Evolutionary conservation across 1,284 basidiomycete genomes (phyloP).

Genomic region (Hypsizygus ulmarius): DNA sequence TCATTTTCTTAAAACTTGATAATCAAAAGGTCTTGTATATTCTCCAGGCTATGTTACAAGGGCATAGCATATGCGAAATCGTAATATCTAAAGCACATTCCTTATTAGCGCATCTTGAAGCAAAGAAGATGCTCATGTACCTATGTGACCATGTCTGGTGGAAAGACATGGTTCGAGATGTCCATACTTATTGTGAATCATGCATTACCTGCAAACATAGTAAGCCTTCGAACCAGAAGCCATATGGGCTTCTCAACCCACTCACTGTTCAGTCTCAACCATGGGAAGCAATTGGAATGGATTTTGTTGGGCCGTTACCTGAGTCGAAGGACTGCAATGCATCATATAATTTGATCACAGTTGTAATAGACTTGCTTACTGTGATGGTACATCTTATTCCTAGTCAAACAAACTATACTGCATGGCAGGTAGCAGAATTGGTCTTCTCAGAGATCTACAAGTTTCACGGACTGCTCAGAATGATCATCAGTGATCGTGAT

Average conservation of each 20-base stretch:
- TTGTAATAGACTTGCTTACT: conserved; percentile 37
- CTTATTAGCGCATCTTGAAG: conserved; percentile 32
- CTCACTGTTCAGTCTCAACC: conserved; percentile 27
- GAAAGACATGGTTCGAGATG: conserved; percentile 27
- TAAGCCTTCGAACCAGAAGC: conserved; percentile 29
- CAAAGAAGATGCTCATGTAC: conserved; percentile 28
- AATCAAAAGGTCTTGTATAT: conserved; percentile 28
- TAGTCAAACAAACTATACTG: conserved; percentile 27
- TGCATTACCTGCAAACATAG: conserved; percentile 29
- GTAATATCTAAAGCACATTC: conserved; percentile 33
- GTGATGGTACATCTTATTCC: conserved; percentile 35
- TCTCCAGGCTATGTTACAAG: conserved; percentile 24
- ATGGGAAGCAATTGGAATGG: conserved; percentile 38
- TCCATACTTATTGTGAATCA: conserved; percentile 22
- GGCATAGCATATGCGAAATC: conserved; percentile 25
- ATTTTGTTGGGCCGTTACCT: conserved; percentile 30
- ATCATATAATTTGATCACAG: conserved; percentile 19
- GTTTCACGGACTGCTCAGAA: conserved; percentile 15
- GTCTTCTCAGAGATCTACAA: no score
- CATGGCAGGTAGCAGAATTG: no score
- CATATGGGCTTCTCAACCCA: conserved; percentile 33
- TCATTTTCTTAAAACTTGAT: conserved; percentile 23
- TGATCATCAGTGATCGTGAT: conserved; percentile 23
- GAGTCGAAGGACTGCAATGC: conserved; percentile 19
- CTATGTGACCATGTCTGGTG: conserved; percentile 35